These are phyloP conservation scores for Mortierella alpina DNA, from an alignment of 192 early-diverging fungal species.

Conservation along the genomic window DNA sequence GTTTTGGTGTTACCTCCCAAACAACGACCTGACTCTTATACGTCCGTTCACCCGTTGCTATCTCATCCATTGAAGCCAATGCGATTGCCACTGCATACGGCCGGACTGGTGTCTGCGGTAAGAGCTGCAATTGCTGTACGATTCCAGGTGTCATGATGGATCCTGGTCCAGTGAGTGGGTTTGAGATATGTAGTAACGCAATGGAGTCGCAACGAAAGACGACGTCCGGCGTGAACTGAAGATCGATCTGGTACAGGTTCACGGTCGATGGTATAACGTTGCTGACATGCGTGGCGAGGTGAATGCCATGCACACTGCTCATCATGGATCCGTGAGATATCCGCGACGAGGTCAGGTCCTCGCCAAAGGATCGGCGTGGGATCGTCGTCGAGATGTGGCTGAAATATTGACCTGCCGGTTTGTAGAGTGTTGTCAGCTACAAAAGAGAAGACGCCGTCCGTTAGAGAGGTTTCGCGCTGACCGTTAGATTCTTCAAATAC, in stretches of 20 bases:
- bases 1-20: slow-evolving; percentile 39
- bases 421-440: slow-evolving; percentile 34
- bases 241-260: slow-evolving; percentile 39
- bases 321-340: slow-evolving; percentile 52
- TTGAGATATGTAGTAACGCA: slow-evolving; percentile 39
- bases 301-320: slow-evolving; percentile 32
- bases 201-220: slow-evolving; percentile 32
- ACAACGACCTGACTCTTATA: slow-evolving; percentile 38
- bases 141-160: slow-evolving; percentile 26
- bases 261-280: slow-evolving; percentile 21
- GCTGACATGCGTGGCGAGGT: slow-evolving; percentile 25
- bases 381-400: slow-evolving; percentile 31
- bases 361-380: slow-evolving; percentile 9
- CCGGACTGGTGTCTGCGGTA: slow-evolving; percentile 23
- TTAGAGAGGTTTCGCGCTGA: background rate
- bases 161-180: slow-evolving; percentile 38
- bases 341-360: slow-evolving; percentile 31
- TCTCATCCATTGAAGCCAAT: slow-evolving; percentile 35
- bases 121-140: slow-evolving; percentile 27
- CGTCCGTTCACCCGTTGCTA: slow-evolving; percentile 4
- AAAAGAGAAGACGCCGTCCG: background rate
- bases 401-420: slow-evolving; percentile 31
- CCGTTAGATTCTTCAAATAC: too few species aligned
- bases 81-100: slow-evolving; percentile 34
- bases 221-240: slow-evolving; percentile 41